Conservation (phyloP, 1,284 basidiomycete species). For the Ganoderma boninense region DNA sequence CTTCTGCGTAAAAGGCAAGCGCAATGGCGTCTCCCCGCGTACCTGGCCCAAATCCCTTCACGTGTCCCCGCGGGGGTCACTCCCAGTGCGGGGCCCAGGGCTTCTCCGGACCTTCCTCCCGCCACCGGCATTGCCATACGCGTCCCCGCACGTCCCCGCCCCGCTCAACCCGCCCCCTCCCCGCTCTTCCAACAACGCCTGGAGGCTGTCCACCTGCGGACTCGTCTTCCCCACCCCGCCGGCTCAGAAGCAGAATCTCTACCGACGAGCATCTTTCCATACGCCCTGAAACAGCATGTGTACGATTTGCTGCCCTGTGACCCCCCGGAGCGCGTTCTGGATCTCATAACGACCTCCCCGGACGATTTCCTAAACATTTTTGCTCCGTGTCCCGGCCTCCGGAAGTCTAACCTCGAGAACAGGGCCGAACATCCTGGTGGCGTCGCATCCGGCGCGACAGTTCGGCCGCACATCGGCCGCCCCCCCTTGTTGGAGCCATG, state of each 20-base stretch:
- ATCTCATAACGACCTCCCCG: conserved; percentile 2
- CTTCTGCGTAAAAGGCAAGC: not conserved
- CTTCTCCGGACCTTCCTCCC: not conserved
- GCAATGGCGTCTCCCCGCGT: conserved; percentile 1
- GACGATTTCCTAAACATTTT: not conserved
- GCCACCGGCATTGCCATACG: not conserved
- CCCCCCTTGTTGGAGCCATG: not conserved
- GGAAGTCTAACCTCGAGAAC: not conserved
- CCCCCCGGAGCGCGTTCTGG: not conserved
- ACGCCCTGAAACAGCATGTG: not conserved
- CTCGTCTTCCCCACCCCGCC: not conserved
- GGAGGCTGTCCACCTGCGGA: not conserved
- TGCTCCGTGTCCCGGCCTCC: not conserved
- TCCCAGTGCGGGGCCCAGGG: not conserved
- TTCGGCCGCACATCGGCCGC: not conserved
- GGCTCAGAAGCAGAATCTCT: not conserved
- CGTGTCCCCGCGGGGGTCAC: conserved; percentile 3
- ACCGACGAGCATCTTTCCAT: not conserved
- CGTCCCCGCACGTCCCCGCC: not conserved
- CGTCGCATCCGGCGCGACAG: not conserved
- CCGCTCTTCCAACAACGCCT: not conserved
- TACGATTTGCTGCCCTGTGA: not conserved
- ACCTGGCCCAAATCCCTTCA: not conserved
- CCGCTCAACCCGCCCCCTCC: not conserved
- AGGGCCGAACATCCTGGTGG: not conserved